Conservation (phyloP, 495 filamentous ascomycete species). For the Aspergillus steynii region DNA sequence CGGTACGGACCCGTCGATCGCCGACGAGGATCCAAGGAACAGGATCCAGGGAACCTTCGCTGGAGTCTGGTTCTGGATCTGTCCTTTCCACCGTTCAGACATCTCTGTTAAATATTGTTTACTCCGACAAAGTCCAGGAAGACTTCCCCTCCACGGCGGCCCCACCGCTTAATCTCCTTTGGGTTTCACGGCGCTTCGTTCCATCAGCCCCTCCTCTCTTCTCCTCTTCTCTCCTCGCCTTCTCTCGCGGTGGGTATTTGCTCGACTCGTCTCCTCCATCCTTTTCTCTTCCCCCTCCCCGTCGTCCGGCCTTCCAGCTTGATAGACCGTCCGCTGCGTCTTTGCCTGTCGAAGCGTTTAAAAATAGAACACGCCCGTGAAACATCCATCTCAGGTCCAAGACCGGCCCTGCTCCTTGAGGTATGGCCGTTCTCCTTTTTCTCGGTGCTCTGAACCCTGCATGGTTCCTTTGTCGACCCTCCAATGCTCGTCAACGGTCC, state of each 20-base stretch:
- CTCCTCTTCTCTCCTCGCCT: conserved; percentile 2
- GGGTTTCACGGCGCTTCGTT: background rate
- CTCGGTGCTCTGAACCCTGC: background rate
- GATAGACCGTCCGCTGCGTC: background rate
- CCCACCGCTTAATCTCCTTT: conserved; percentile 4
- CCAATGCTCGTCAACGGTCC: background rate
- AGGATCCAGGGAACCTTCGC: no score
- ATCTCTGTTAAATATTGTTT: no score
- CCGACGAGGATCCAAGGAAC: conserved; percentile 5
- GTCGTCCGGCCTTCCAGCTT: background rate
- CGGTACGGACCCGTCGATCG: conserved; percentile 1
- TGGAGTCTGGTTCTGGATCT: conserved; percentile 2
- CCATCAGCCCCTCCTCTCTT: background rate
- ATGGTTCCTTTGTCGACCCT: background rate
- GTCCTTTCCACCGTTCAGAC: background rate
- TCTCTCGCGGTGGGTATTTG: conserved; percentile 13
- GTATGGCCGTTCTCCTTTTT: background rate
- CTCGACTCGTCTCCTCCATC: background rate
- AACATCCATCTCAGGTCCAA: conserved; percentile 11
- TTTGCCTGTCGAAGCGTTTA: background rate
- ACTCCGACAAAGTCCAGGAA: no score
- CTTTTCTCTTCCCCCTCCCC: no score
- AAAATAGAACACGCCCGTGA: conserved; percentile 23
- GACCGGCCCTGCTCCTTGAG: background rate
- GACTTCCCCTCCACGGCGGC: conserved; percentile 7